Base-by-base conservation (phyloP, 2,329 filamentous ascomycete species). In the Tolypocladium paradoxum region DNA sequence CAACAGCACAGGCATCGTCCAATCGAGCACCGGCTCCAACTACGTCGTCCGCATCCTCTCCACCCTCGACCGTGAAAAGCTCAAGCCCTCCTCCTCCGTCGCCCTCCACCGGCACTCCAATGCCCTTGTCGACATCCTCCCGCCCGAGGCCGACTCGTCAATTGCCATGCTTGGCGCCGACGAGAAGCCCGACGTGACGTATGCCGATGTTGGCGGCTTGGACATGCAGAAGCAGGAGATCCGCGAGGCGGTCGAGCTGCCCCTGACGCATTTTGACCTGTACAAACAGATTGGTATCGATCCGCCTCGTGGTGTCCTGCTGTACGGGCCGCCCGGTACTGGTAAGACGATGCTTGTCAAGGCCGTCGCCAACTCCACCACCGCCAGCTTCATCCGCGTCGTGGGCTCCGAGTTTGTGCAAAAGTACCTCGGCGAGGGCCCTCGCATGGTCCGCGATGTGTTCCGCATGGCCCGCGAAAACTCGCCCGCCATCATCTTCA, bases 171-270 rank as follows among this genome's bases (percentile, higher is more conserved):
- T 99, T 52, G 92, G 92, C 56, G 81, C 86, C 54, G 88, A 96
- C 66, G 93, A 99, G 81, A 99, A 97, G 79, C 93, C 93, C 35
- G 93, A 99, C 70, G 89, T 99, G 55, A 95, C 91, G 45, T 99
- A 99, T 65, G 92, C 91, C 57, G 93, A 99, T 70, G 93, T 99
- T 57, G 93, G 93, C 76, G 93, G 93, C 49, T 75, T 97, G 60
- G 93, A 99, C 65, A 99, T 99, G 93, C 93, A 99, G 75, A 99
- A 99, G 78, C 93, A 99, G 75, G 93, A 99, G 73, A 99, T 99
- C 60, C 83, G 93, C 60, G 93, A 99, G 74, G 93, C 93, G 12
- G 93, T 99, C 52, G 93, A 99, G 77, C 78, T 99, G 59, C 93
- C 93, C 35, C 78, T 99, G 63, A 96, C 92, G 57, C 93, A 97